Evolutionary conservation across 768 basidiomycete species (phyloP).

Genomic region (Boletus subcaerulescens): DNA sequence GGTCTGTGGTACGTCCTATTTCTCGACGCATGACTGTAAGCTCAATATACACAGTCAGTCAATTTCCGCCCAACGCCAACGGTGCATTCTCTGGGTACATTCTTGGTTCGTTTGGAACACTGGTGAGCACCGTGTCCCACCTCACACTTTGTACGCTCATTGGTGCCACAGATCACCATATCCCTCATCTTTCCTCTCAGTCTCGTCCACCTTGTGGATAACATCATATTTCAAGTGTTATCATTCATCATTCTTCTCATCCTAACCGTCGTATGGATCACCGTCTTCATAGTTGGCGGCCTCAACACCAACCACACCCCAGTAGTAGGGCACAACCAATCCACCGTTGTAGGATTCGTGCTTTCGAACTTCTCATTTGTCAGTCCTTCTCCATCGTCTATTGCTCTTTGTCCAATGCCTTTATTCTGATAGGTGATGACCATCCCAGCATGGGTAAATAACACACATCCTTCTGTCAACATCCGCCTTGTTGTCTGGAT

Average conservation of each 20-base stretch:
- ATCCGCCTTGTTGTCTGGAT: constrained; percentile 21
- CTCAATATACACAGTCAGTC: constrained; percentile 11
- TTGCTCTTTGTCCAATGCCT: background rate
- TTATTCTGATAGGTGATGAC: constrained; percentile 16
- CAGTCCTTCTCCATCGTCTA: background rate
- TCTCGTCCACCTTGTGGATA: constrained; percentile 23
- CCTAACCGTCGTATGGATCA: constrained; percentile 19
- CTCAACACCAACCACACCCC: constrained; percentile 9
- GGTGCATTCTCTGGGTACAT: constrained; percentile 23
- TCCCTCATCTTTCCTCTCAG: constrained; percentile 21
- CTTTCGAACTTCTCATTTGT: constrained; percentile 27
- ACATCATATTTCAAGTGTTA: constrained; percentile 22
- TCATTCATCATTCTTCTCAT: constrained; percentile 22
- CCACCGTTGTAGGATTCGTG: constrained; percentile 22
- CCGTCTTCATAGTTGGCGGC: constrained; percentile 12
- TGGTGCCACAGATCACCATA: constrained; percentile 13
- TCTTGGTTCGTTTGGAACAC: constrained; percentile 23
- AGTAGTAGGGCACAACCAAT: constrained; percentile 16
- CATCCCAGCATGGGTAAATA: constrained; percentile 26
- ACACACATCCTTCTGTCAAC: constrained; percentile 21
- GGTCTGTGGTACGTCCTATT: constrained; percentile 17
- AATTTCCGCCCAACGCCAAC: background rate
- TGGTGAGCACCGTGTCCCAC: constrained; percentile 3
- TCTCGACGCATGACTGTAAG: background rate
- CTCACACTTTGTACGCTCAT: background rate